These are phyloP conservation scores for Tuber microsphaerosporum DNA, from an alignment of 495 filamentous ascomycete genomes.

Conservation along the genomic window DNA sequence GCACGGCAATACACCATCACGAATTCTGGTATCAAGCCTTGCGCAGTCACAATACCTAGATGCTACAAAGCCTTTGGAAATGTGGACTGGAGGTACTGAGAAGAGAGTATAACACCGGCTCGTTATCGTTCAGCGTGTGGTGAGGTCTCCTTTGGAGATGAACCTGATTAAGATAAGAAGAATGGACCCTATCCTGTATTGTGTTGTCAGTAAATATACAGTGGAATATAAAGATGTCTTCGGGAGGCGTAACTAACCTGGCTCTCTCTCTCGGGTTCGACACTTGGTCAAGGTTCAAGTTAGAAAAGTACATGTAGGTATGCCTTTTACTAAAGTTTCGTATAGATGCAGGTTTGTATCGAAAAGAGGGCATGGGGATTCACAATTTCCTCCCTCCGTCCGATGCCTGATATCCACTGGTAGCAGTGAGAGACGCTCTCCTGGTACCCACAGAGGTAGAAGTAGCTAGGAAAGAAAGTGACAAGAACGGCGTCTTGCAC, in stretches of 20 bases:
- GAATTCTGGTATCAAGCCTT: no score
- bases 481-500: no score
- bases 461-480: background rate
- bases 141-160: background rate
- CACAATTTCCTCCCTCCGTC: background rate
- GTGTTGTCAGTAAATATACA: background rate
- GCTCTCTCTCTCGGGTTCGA: background rate
- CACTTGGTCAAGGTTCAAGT: background rate
- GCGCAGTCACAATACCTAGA: no score
- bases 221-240: background rate
- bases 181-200: background rate
- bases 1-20: no score
- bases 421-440: background rate
- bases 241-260: background rate
- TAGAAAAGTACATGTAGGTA: background rate
- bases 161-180: no score
- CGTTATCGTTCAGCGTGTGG: no score
- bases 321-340: background rate
- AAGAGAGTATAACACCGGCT: no score
- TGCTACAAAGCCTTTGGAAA: no score
- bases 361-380: background rate
- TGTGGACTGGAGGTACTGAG: no score
- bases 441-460: background rate
- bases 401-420: background rate
- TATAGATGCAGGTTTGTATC: background rate